Base-by-base conservation (phyloP, 345 rosid species). In the Pugionium dolabratum region DNA sequence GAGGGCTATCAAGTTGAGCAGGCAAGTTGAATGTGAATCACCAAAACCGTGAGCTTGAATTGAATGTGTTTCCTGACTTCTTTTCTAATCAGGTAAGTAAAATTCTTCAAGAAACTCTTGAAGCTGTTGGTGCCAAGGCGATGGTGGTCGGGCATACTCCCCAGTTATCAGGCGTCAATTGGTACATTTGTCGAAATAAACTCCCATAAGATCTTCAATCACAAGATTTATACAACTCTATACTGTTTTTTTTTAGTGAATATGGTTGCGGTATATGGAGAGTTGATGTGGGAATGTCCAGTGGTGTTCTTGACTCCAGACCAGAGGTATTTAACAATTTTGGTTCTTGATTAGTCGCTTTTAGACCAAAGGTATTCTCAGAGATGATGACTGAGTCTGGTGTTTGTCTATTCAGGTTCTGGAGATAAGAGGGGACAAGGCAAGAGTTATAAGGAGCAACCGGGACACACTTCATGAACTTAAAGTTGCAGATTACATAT, bases 121-220 rank as follows among this genome's bases (percentile, higher is more conserved):
- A 71, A 70, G 78, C 87, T 11, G 59, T 86, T 7, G 87, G 84
- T 54, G 97, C 97, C 9, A 90, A 86, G 79, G 94, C 82, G 5
- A 87, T 93, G 96, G 97, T 93, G 64, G 97, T 93, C 4, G 96
- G 97, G n/a, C 98, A 90, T 76, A 93, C 98, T 48, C 98, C 98
- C 54, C 97, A 93, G 70, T 59, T 75, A 49, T 55, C 80, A 3
- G 97, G 98, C 4, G 88, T 83, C 53, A 93, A 93, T 68, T 90
- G 98, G 98, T 93, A 81, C 5, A 52, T 54, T 1, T 31, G 60
- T 60, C 39, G 6, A 44, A 40, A 11, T n/a, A 39, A 36, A 18
- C 6, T 43, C 36, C 35, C 39, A 5, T 4, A 5, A 41, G 0
- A 40, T 28, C 7, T 4, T 27, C 18, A 7, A 9, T 2, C 37